Conservation (phyloP, 768 basidiomycete genomes). For the Russula abietina region DNA sequence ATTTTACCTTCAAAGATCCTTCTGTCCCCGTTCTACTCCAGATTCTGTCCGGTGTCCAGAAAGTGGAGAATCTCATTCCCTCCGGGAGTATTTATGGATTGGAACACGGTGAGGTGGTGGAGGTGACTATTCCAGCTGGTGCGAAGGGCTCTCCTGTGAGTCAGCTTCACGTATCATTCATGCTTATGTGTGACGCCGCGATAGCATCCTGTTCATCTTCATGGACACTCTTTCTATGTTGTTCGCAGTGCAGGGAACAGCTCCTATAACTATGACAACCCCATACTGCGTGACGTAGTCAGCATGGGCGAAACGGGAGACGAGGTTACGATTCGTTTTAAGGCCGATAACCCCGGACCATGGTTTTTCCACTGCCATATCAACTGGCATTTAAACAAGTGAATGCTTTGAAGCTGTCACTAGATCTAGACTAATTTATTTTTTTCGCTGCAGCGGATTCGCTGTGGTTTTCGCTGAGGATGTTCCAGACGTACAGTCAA, state of each 20-base stretch:
- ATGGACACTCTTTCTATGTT: background rate
- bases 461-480: background rate
- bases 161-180: too few species aligned
- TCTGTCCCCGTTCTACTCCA: background rate
- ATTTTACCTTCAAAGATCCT: too few species aligned
- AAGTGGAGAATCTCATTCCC: background rate
- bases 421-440: too few species aligned
- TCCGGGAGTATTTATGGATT: background rate
- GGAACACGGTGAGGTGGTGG: too few species aligned
- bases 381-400: background rate
- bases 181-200: background rate
- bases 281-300: too few species aligned
- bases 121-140: too few species aligned
- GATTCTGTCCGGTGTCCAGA: background rate
- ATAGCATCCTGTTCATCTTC: background rate
- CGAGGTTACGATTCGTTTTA: background rate
- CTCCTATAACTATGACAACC: too few species aligned
- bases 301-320: background rate
- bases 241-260: background rate
- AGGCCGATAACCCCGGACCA: background rate
- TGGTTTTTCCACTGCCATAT: constrained; percentile 3
- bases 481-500: background rate
- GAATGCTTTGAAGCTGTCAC: background rate
- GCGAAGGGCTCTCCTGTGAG: too few species aligned
- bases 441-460: constrained; percentile 5